These are phyloP conservation scores for Annona cherimola DNA, from an alignment of 164 flowering plant species.

Conservation along the genomic window DNA sequence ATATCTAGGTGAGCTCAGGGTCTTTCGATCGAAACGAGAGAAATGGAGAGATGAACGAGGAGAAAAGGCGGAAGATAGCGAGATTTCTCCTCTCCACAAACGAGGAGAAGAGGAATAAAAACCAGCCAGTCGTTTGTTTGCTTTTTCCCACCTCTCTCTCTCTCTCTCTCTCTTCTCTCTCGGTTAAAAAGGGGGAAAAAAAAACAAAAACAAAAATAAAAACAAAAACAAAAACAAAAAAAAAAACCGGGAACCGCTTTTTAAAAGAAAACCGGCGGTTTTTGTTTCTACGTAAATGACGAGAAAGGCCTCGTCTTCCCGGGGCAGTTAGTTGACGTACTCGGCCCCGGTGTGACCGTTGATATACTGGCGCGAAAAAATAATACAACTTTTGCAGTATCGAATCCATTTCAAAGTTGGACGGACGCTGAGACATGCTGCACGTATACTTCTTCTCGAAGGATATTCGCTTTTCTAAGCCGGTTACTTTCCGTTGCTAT, in stretches of 20 bases:
- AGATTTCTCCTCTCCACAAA: constrained; percentile 46
- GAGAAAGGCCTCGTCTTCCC: background rate
- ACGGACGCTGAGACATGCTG: too few relatives aligned
- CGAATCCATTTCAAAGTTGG: too few relatives aligned
- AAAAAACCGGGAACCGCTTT: constrained; percentile 9
- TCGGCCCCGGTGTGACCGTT: too few relatives aligned
- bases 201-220: too few relatives aligned
- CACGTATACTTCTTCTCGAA: too few relatives aligned
- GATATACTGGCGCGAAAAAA: too few relatives aligned
- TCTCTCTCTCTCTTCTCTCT: background rate
- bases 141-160: background rate
- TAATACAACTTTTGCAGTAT: too few relatives aligned
- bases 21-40: constrained; percentile 7
- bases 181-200: background rate
- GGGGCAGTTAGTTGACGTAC: too few relatives aligned
- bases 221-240: too few relatives aligned
- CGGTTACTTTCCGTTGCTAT: too few relatives aligned
- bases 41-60: constrained; percentile 9
- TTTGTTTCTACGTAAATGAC: background rate
- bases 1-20: background rate
- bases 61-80: constrained; percentile 3
- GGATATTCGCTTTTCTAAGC: too few relatives aligned
- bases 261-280: constrained; percentile 6
- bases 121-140: constrained; percentile 22
- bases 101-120: constrained; percentile 26